Conservation (phyloP, 2,329 filamentous ascomycete species). For the Colletotrichum endophyticum region DNA sequence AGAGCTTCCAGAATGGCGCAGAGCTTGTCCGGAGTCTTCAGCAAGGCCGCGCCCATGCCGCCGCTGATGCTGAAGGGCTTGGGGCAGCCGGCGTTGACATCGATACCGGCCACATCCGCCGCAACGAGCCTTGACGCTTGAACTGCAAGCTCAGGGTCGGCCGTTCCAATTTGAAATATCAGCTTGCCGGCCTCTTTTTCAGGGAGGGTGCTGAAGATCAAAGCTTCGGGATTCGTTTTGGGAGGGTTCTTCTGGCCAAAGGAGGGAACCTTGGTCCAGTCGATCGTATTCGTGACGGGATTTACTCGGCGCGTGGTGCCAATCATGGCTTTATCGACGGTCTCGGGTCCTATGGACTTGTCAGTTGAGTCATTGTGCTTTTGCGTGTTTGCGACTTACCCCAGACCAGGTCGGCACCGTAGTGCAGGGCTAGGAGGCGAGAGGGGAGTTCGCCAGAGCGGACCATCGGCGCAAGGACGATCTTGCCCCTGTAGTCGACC, state of each 20-base stretch:
- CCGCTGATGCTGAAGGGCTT: slow-evolving; percentile 94
- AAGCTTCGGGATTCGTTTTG: slow-evolving; percentile 61
- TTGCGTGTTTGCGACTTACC: slow-evolving; percentile 54
- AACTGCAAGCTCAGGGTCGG: slow-evolving; percentile 82
- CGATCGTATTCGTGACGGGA: slow-evolving; percentile 76
- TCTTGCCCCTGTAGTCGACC: slow-evolving; percentile 91
- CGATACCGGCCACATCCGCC: slow-evolving; percentile 87
- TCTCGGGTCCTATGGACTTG: slow-evolving; percentile 75
- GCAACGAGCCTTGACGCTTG: slow-evolving; percentile 85
- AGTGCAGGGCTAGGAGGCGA: slow-evolving; percentile 85
- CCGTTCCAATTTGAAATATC: slow-evolving; percentile 92
- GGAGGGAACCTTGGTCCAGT: slow-evolving; percentile 80
- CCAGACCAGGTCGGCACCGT: slow-evolving; percentile 97
- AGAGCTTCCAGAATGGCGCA: slow-evolving; percentile 83
- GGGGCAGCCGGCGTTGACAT: slow-evolving; percentile 97
- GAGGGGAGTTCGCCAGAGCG: slow-evolving; percentile 95
- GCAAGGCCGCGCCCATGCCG: slow-evolving; percentile 93
- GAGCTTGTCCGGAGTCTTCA: slow-evolving; percentile 83
- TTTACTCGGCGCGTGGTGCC: slow-evolving; percentile 83
- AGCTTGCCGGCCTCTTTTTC: slow-evolving; percentile 74
- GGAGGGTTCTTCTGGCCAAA: slow-evolving; percentile 67
- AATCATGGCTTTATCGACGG: slow-evolving; percentile 89
- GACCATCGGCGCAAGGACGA: slow-evolving; percentile 97
- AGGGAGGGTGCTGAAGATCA: slow-evolving; percentile 87
- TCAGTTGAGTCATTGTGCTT: background rate